Base-by-base conservation (phyloP, 2,329 filamentous ascomycete species). In the Botrytis pseudocinerea region DNA sequence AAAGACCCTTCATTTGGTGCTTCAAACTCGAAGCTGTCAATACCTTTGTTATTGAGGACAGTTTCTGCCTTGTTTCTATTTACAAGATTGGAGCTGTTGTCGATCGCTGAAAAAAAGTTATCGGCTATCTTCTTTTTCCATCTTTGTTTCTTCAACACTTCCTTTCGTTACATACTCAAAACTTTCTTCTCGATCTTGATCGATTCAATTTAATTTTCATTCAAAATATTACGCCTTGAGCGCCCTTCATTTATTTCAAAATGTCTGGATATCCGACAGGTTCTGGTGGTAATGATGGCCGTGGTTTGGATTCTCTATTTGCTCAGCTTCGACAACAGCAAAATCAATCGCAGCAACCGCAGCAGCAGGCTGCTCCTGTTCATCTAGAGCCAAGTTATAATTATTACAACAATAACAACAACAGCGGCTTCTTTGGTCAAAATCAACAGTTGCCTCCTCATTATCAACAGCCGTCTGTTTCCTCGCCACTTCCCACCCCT, bases 401-500 rank as follows among this genome's bases (percentile, higher is more conserved):
- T 72, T 80, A 79, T 69, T 80, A 80, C 66, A 78, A 76, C 68
- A 77, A 75, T 63, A 76, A 73, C 42, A 73, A 66, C 54, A 78
- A 66, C 63, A 77, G 75, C 71, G 76, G 71, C 60, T 80, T 78
- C 74, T 79, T 78, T 72, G 74, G 73, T 72, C 79, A 79, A 72
- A 76, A 76, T 38, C 71, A 76, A 69, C 76, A 77, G 62, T 66
- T 73, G 69, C 75, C 75, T 74, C 76, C 83, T 69, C 81, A 81
- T 63, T 87, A 89, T 77, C 86, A 86, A 73, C 85, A 86, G 74
- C 87, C 88, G 51, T 85, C 85, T 28, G 87, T 89, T 44, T 87
- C 88, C 22, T 89, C 88, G 60, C 85, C 87, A 51, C 80, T 89
- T 71, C 86, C 87, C 78, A 89, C 87, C 61, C 88, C 89, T 68